Percentiles rank a stretch among this genome's conserved stretches.
phyloP scores from a whole-genome alignment of 2,329 filamentous ascomycete genomes.

The Penicillium palitans region DNA sequence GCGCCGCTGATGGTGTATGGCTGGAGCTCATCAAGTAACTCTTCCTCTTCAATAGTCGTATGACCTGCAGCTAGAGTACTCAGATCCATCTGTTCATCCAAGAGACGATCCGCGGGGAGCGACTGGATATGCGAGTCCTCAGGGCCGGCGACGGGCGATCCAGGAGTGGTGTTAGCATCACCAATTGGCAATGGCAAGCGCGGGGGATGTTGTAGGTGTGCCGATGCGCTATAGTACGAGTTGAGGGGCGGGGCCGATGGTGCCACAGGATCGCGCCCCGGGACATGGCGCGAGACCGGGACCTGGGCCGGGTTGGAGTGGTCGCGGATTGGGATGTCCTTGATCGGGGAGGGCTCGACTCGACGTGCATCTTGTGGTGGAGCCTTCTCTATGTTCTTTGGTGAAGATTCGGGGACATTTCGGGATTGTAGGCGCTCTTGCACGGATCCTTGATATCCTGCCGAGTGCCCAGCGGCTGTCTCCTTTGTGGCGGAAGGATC shows the following conservation, averaged over 20 bases:
- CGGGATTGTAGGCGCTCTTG: slow-evolving; percentile 47
- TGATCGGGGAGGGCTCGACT: slow-evolving; percentile 21
- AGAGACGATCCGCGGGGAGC: slow-evolving; percentile 42
- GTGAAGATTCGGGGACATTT: slow-evolving; percentile 35
- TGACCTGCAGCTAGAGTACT: slow-evolving; percentile 57
- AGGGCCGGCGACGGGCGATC: slow-evolving; percentile 81
- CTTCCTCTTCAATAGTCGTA: slow-evolving; percentile 66
- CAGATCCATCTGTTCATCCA: slow-evolving; percentile 56
- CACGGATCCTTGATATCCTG: slow-evolving; percentile 36
- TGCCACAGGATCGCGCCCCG: slow-evolving; percentile 35
- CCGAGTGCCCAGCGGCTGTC: slow-evolving; percentile 44
- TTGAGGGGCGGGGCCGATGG: slow-evolving; percentile 50
- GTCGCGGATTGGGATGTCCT: slow-evolving; percentile 34
- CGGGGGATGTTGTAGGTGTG: slow-evolving; percentile 63
- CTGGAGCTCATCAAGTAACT: slow-evolving; percentile 73
- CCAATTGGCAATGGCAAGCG: slow-evolving; percentile 90
- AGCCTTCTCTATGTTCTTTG: slow-evolving; percentile 26
- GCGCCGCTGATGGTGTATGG: slow-evolving; percentile 65
- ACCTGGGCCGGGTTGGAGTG: slow-evolving; percentile 43
- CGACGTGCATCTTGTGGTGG: slow-evolving; percentile 27
- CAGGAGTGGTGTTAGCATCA: slow-evolving; percentile 83
- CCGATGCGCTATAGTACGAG: slow-evolving; percentile 48
- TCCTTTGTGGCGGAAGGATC: slow-evolving; percentile 47
- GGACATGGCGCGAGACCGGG: slow-evolving; percentile 32
- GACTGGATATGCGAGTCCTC: slow-evolving; percentile 57